Conservation (phyloP, 2,329 filamentous ascomycete species). For the Ceratocystis cacaofunesta region DNA sequence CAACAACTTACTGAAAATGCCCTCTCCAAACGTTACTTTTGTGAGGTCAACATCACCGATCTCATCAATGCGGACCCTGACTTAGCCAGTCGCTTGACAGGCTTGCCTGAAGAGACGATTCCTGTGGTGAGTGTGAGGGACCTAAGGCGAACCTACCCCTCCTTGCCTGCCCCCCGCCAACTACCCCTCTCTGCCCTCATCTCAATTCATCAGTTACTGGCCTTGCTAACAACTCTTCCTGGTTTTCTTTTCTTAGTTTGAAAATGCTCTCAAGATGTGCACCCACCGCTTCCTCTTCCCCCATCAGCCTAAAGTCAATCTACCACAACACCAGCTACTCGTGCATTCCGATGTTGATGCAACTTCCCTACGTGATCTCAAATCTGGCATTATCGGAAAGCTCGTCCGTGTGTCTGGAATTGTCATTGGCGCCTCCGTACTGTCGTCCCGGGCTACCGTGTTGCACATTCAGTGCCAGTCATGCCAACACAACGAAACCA, state of each 20-base stretch:
- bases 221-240: not conserved
- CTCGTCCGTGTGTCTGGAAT: conserved; percentile 96
- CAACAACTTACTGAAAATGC: conserved; percentile 94
- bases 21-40: conserved; percentile 83
- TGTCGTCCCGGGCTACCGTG: conserved; percentile 86
- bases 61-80: conserved; percentile 94
- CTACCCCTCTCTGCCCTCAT: not conserved
- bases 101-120: conserved; percentile 82
- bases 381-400: conserved; percentile 80
- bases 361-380: conserved; percentile 85
- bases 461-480: conserved; percentile 78
- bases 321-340: conserved; percentile 87
- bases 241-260: conserved; percentile 47
- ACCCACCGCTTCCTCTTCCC: conserved; percentile 90
- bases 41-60: conserved; percentile 90
- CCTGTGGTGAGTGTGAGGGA: conserved; percentile 40
- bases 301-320: conserved; percentile 45
- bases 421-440: conserved; percentile 89
- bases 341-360: conserved; percentile 84
- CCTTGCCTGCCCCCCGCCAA: not conserved
- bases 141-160: conserved; percentile 10
- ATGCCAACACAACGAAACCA: conserved; percentile 56
- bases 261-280: conserved; percentile 75
- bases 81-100: conserved; percentile 74
- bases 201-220: too few relatives aligned